These are phyloP conservation scores for Phytopythium montanum DNA, from an alignment of 352 stramenopile species.

Conservation along the genomic window DNA sequence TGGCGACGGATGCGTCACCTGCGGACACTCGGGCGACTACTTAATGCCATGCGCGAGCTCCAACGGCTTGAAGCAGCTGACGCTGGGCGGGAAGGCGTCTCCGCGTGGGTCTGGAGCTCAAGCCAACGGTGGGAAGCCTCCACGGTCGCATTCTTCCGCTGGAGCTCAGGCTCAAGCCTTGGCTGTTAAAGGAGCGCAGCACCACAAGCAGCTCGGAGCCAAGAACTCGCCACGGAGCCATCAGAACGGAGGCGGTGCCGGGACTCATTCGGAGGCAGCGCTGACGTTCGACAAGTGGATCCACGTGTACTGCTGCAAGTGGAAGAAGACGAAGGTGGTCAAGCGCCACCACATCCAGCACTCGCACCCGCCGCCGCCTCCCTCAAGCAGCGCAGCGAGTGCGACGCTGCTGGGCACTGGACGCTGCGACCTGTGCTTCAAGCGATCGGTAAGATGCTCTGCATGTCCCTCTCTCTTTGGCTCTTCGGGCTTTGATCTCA, in stretches of 20 bases:
- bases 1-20: constrained; percentile 47
- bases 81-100: background rate
- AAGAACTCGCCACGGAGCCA: constrained; percentile 1
- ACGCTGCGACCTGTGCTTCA: constrained; percentile 60
- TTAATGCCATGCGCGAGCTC: constrained; percentile 67
- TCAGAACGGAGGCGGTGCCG: background rate
- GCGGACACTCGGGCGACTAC: constrained; percentile 65
- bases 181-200: background rate
- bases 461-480: background rate
- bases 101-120: background rate
- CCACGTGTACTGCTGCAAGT: constrained; percentile 76
- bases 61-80: background rate
- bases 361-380: constrained; percentile 22
- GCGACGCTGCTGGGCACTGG: constrained; percentile 4
- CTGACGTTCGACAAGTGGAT: constrained; percentile 54
- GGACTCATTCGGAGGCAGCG: background rate
- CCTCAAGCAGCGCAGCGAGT: constrained; percentile 17
- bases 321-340: constrained; percentile 64
- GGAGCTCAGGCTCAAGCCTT: background rate
- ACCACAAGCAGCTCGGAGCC: background rate
- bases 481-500: background rate
- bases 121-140: background rate
- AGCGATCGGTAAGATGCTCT: constrained; percentile 32
- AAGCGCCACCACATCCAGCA: constrained; percentile 65
- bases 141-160: background rate